These are phyloP conservation scores for Ophiosphaerella herpotricha DNA, from an alignment of 2,329 filamentous ascomycete genomes.

Conservation along the genomic window DNA sequence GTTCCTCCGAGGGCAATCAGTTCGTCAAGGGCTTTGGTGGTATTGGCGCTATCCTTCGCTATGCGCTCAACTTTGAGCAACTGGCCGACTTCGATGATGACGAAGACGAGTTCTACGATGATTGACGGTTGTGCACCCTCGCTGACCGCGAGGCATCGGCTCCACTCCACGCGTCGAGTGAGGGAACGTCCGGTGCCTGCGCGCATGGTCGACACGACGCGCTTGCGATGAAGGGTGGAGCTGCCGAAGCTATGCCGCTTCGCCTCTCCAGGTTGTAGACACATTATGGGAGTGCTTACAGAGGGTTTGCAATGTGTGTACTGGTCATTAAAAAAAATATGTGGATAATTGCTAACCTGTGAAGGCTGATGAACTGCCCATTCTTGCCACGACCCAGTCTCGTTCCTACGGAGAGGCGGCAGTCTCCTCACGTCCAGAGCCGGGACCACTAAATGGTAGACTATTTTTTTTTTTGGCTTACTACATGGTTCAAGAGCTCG, in stretches of 20 bases:
- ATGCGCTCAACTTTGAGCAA: conserved; percentile 99
- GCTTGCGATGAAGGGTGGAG: conserved; percentile 33
- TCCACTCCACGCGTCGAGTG: conserved; percentile 61
- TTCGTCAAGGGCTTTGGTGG: conserved; percentile 99
- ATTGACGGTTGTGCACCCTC: conserved; percentile 93
- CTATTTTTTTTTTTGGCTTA: conserved; percentile 21
- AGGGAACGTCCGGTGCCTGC: conserved; percentile 59
- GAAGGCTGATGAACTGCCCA: conserved; percentile 41
- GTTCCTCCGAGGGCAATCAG: conserved; percentile 97
- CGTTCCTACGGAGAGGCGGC: conserved; percentile 42
- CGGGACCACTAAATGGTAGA: conserved; percentile 8
- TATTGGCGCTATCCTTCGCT: conserved; percentile 94
- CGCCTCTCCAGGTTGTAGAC: conserved; percentile 49
- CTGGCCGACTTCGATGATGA: conserved; percentile 80
- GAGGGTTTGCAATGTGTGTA: conserved; percentile 43
- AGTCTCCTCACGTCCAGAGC: conserved; percentile 21
- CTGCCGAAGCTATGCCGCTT: conserved; percentile 38
- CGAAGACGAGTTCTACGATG: conserved; percentile 87
- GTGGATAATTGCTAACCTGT: conserved; percentile 4
- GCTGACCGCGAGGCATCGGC: conserved; percentile 81
- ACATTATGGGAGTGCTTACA: conserved; percentile 38
- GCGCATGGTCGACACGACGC: conserved; percentile 39
- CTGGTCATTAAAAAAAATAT: neutral
- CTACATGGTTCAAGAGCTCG: conserved; percentile 14
- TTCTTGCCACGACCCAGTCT: conserved; percentile 45